A percentile compares a stretch with the other conserved stretches of the same genome.
These are phyloP conservation scores for Huntiella moniliformis DNA, from an alignment of 2,329 filamentous ascomycete genomes.

Conservation along the genomic window DNA sequence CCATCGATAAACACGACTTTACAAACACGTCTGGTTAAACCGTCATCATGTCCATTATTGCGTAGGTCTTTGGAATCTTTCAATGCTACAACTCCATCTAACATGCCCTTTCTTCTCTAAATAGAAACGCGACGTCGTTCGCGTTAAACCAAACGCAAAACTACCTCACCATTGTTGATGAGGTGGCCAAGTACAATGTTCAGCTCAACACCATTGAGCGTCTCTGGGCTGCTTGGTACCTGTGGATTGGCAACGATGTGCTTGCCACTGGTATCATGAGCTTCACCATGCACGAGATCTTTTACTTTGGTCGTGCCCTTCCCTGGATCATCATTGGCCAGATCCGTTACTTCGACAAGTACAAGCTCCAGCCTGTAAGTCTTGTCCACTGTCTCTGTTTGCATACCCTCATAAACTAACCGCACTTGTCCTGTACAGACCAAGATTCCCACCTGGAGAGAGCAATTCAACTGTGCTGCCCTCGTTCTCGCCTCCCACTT, in stretches of 20 bases:
- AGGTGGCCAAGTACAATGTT: constrained; percentile 56
- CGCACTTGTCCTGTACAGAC: constrained; percentile 18
- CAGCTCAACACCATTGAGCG: constrained; percentile 73
- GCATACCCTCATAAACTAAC: neutral
- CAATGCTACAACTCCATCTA: neutral
- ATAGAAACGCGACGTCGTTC: constrained; percentile 32
- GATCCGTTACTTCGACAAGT: constrained; percentile 74
- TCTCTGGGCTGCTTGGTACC: constrained; percentile 90
- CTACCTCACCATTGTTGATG: constrained; percentile 40
- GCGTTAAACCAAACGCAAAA: constrained; percentile 28
- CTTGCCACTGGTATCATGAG: constrained; percentile 96
- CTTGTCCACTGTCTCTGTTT: neutral
- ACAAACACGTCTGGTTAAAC: neutral
- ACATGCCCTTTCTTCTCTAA: neutral
- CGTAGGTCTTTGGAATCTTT: constrained; percentile 6
- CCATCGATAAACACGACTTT: neutral
- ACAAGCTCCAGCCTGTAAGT: constrained; percentile 78
- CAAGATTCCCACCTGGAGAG: constrained; percentile 80
- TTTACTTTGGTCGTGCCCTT: constrained; percentile 84
- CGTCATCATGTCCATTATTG: constrained; percentile 10
- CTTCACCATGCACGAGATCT: constrained; percentile 79
- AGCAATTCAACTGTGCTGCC: constrained; percentile 87
- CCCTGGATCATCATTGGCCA: constrained; percentile 87
- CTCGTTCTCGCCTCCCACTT: constrained; percentile 91
- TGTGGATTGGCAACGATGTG: constrained; percentile 94